Evolutionary conservation across 345 rosid genomes (phyloP).

Genomic region (Triadica sebifera): DNA sequence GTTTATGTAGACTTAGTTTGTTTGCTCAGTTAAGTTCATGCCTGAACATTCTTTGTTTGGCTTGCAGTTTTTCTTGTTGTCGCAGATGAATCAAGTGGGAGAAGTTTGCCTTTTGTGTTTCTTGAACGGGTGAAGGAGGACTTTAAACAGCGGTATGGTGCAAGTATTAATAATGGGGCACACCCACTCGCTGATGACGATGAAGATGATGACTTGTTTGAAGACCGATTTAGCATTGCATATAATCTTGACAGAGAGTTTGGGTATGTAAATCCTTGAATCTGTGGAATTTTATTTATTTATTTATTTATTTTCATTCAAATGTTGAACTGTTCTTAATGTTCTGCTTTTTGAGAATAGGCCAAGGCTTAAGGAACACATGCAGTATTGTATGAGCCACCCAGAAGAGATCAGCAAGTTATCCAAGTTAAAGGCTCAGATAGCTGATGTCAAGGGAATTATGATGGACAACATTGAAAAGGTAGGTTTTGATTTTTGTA

Average conservation of each 20-base stretch:
- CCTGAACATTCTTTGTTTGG: constrained; percentile 15
- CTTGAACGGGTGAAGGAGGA: constrained; percentile 93
- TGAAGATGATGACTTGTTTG: constrained; percentile 87
- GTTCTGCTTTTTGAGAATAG: constrained; percentile 38
- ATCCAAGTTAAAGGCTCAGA: constrained; percentile 81
- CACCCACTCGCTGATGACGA: constrained; percentile 88
- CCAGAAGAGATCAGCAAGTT: constrained; percentile 96
- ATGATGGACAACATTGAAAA: constrained; percentile 99
- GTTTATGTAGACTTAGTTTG: constrained; percentile 10
- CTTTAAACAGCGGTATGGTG: constrained; percentile 72
- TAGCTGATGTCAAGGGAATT: constrained; percentile 89
- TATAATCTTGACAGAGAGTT: constrained; percentile 98
- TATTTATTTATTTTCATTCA: not conserved
- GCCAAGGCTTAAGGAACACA: constrained; percentile 96
- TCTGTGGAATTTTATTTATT: not conserved
- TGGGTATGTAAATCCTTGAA: constrained; percentile 50
- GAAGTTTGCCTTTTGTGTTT: constrained; percentile 83
- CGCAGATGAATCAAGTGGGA: constrained; percentile 86
- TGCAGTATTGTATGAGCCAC: constrained; percentile 89
- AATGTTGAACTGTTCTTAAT: not conserved
- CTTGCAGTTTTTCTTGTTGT: constrained; percentile 88
- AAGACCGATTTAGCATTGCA: constrained; percentile 86
- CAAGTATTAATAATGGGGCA: constrained; percentile 52
- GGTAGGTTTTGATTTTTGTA: constrained; percentile 42
- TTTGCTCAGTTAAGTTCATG: not conserved